Evolutionary conservation across 164 flowering plant species (phyloP).

Genomic region (Taxillus chinensis): DNA sequence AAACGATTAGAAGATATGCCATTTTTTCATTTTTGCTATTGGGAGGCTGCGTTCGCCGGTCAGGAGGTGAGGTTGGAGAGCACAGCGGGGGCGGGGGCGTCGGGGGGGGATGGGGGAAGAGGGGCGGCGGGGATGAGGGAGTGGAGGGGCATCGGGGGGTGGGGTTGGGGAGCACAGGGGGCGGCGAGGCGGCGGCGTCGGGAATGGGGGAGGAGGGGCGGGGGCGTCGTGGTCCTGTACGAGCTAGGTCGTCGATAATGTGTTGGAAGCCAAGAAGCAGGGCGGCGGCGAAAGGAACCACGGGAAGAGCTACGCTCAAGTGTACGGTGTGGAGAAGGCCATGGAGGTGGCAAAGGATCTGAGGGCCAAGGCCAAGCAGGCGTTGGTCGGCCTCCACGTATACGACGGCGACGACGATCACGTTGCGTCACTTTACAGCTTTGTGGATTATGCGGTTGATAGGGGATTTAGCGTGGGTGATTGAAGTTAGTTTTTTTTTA

Average conservation of each 20-base stretch:
- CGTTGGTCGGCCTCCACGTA: slow-evolving; percentile 46
- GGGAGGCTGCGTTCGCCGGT: too few relatives aligned
- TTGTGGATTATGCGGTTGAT: slow-evolving; percentile 81
- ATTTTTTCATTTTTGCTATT: too few relatives aligned
- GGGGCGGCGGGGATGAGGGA: too few relatives aligned
- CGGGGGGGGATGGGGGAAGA: too few relatives aligned
- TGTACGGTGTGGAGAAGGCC: slow-evolving; percentile 66
- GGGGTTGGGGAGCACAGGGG: too few relatives aligned
- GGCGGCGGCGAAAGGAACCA: slow-evolving; percentile 6
- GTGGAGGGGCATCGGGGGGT: too few relatives aligned
- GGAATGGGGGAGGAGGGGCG: too few relatives aligned
- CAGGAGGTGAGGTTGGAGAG: too few relatives aligned
- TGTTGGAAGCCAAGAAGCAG: slow-evolving; percentile 30
- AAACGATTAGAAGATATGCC: too few relatives aligned
- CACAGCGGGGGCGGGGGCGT: too few relatives aligned
- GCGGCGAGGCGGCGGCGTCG: too few relatives aligned
- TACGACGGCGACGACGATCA: slow-evolving; percentile 71
- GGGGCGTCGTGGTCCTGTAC: slow-evolving; percentile 80
- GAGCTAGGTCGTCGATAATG: slow-evolving; percentile 72
- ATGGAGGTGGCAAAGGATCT: slow-evolving; percentile 61
- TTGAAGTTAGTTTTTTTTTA: not conserved
- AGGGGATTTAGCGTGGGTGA: slow-evolving; percentile 49
- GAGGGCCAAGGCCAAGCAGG: slow-evolving; percentile 51
- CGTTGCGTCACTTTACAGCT: slow-evolving; percentile 62
- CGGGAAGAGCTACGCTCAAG: slow-evolving; percentile 41